Conservation (phyloP, 257 asterid genomes). For the Nicotiana undulata region DNA sequence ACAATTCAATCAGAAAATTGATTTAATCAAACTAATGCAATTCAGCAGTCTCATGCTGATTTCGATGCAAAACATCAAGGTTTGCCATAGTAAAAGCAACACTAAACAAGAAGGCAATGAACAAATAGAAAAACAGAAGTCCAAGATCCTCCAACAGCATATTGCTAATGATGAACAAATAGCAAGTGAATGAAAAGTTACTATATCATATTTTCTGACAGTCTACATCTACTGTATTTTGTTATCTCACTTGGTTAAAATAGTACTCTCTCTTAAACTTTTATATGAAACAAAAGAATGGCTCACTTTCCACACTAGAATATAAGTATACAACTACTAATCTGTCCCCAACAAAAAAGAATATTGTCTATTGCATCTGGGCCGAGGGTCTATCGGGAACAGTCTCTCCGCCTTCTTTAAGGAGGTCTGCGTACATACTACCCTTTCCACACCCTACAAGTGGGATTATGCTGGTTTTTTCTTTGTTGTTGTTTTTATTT, state of each 20-base stretch:
- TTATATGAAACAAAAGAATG: background rate
- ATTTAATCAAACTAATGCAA: background rate
- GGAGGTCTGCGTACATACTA: no score
- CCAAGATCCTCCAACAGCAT: background rate
- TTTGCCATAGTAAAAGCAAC: background rate
- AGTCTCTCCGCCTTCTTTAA: no score
- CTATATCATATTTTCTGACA: background rate
- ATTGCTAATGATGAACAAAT: background rate
- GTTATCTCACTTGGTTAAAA: background rate
- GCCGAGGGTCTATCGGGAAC: no score
- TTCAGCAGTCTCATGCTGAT: background rate
- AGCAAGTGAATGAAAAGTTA: background rate
- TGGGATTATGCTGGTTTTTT: no score
- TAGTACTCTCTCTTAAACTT: background rate
- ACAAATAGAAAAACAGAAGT: background rate
- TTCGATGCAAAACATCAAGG: background rate
- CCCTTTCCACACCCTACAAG: no score
- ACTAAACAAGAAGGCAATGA: background rate
- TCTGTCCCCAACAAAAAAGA: background rate
- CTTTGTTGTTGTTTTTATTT: background rate
- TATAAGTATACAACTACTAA: background rate
- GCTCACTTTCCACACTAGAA: background rate
- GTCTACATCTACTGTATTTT: background rate
- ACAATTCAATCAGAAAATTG: background rate
- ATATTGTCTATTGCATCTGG: background rate